phyloP scores from a whole-genome alignment of 2,329 filamentous ascomycete species.

The Lachnellula hyalina region DNA sequence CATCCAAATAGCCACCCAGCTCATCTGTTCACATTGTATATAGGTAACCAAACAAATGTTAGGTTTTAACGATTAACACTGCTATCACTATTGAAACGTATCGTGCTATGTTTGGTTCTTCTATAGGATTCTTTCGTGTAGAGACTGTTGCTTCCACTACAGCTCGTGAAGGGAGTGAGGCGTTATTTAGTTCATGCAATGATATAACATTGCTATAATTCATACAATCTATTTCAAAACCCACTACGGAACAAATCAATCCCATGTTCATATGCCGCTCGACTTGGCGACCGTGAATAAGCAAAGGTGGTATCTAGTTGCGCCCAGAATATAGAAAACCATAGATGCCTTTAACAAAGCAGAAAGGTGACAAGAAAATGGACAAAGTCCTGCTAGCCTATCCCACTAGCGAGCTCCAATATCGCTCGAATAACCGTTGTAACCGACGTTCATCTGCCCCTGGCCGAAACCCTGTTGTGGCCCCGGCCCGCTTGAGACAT shows the following conservation, averaged over 20 bases:
- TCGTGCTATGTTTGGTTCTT: too few relatives aligned
- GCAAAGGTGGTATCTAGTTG: conserved; percentile 29
- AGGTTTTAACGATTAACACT: too few relatives aligned
- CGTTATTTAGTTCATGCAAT: neutral
- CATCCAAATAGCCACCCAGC: too few relatives aligned
- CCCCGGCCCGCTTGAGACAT: conserved; percentile 44
- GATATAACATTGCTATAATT: neutral
- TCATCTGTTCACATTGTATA: too few relatives aligned
- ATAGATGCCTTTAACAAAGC: conserved; percentile 3
- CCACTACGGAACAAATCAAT: neutral
- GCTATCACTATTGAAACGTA: too few relatives aligned
- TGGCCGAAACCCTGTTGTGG: conserved; percentile 28
- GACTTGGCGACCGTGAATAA: neutral
- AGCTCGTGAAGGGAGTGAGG: neutral
- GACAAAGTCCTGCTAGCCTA: neutral
- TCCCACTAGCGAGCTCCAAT: conserved; percentile 23
- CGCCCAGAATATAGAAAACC: conserved; percentile 16
- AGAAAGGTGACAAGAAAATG: conserved; percentile 5
- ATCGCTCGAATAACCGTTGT: conserved; percentile 31
- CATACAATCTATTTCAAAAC: conserved; percentile 1
- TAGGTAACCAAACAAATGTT: too few relatives aligned
- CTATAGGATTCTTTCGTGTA: neutral
- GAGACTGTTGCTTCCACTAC: neutral
- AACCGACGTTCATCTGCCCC: conserved; percentile 26
- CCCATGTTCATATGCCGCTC: neutral